Evolutionary conservation across 2,329 filamentous ascomycete genomes (phyloP).

Genomic region (Arthrocladium fulminans): DNA sequence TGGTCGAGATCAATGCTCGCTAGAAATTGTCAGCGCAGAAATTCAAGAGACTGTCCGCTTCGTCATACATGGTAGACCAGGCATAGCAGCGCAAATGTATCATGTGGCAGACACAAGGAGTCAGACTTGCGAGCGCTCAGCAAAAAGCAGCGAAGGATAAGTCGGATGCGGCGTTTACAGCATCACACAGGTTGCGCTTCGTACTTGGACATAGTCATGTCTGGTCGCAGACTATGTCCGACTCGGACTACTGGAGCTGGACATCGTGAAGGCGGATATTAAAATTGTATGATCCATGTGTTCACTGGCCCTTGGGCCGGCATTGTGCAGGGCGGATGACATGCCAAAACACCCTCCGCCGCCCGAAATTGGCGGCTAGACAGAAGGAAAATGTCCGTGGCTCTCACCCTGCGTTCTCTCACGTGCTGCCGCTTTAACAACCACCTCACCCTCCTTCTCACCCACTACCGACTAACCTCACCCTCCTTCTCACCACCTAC

Average conservation of each 20-base stretch:
- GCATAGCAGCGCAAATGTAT: conserved; percentile 13
- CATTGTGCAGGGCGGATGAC: too few species aligned
- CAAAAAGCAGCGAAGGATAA: not conserved
- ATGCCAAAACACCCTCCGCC: too few species aligned
- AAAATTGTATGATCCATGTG: too few species aligned
- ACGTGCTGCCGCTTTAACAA: too few species aligned
- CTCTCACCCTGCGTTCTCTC: too few species aligned
- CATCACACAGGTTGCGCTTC: not conserved
- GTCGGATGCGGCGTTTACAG: not conserved
- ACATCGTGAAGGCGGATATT: not conserved
- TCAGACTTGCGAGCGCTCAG: not conserved
- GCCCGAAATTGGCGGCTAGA: too few species aligned
- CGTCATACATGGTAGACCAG: conserved; percentile 20
- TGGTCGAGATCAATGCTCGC: conserved; percentile 96
- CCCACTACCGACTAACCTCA: too few species aligned
- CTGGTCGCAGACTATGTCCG: not conserved
- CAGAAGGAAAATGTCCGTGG: too few species aligned
- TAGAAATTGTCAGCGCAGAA: not conserved
- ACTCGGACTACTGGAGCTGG: not conserved
- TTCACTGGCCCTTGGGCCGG: too few species aligned
- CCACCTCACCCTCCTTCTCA: too few species aligned
- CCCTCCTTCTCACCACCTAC: too few species aligned
- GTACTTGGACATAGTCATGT: not conserved
- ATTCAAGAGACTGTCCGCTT: conserved; percentile 9
- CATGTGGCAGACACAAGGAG: not conserved